These are phyloP conservation scores for Aspergillus taichungensis DNA, from an alignment of 495 filamentous ascomycete species.

Conservation along the genomic window DNA sequence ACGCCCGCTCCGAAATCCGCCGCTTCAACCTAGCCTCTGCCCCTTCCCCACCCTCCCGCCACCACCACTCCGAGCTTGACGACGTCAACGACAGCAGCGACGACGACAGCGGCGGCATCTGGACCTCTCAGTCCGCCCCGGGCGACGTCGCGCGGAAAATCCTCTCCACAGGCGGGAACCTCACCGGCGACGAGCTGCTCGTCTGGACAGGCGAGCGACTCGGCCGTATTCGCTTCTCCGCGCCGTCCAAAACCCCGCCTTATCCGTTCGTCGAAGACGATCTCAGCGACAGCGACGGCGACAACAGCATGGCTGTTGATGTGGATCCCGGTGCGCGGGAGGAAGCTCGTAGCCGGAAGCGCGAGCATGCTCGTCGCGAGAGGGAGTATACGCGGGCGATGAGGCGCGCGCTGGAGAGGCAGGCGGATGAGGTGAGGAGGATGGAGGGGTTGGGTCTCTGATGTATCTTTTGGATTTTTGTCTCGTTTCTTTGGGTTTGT, in stretches of 20 bases:
- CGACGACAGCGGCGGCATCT: constrained; percentile 18
- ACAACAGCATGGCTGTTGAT: constrained; percentile 25
- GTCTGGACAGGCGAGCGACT: constrained; percentile 78
- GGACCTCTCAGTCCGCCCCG: constrained; percentile 15
- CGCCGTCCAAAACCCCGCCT: too few species aligned
- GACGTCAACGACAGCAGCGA: constrained; percentile 1
- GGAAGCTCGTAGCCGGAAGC: constrained; percentile 34
- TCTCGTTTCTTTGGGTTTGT: not conserved
- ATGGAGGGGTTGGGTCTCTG: constrained; percentile 58
- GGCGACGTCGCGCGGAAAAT: constrained; percentile 60
- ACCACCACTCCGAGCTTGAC: not conserved
- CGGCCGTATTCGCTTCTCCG: constrained; percentile 58
- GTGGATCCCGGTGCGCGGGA: constrained; percentile 29
- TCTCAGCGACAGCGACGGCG: constrained; percentile 37
- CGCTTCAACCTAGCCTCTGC: constrained; percentile 54
- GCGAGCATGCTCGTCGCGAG: constrained; percentile 33
- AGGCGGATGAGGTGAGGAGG: constrained; percentile 77
- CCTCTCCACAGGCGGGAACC: constrained; percentile 46
- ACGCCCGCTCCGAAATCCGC: constrained; percentile 73
- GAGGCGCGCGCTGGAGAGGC: constrained; percentile 64
- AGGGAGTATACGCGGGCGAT: constrained; percentile 57
- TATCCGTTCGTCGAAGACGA: constrained; percentile 35
- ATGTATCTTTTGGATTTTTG: constrained; percentile 3
- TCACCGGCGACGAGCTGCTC: constrained; percentile 53
- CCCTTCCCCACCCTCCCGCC: constrained; percentile 15